Evolutionary conservation across 495 filamentous ascomycete genomes (phyloP), one percentile per base, ranked within the genome.

Genomic region (Annulohypoxylon nitens): DNA sequence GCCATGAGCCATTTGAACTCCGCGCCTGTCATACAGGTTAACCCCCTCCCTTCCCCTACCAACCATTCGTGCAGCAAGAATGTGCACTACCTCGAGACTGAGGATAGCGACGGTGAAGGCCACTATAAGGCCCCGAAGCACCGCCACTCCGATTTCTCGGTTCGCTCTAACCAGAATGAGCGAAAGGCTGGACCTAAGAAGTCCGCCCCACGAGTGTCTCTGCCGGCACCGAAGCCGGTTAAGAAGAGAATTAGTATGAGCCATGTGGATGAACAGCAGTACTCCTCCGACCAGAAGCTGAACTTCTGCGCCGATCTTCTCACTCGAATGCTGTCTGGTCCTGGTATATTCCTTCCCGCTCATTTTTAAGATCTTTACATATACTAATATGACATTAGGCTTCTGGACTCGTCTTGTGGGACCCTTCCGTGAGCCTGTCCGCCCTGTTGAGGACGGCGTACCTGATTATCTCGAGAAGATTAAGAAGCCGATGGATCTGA

Each of bases 361-460:
- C n/a, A n/a, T n/a, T n/a, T n/a, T n/a, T n/a, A n/a, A n/a, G 14
- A 25, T 23, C n/a, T 48, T n/a, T 12, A 36, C 18, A 55, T 26
- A 7, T 39, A 14, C 54, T 63, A 23, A 70, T 12, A 68, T 45
- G 37, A 70, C 69, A 23, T 45, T 64, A 86, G 84, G 86, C 16
- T 88, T 85, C 75, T 88, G 86, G 86, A 88, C 86, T n/a, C 85
- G 86, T 7, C 81, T 87, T 2, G 85, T 88, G 7, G 84, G 85
- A 0, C 84, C 84, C 8, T 88, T 86, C 73, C 82, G 80, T 10
- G 79, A 85, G 18, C 84, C 84, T 26, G 84, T 86, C 7, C 76
- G 80, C 58, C 84, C 84, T 3, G 70, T 71, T 8, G 67, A 78
- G 43, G 84, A 86, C 64, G 83, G 79, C 8, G 83, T 86, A 18